Percentiles rank a stretch among this genome's conserved stretches.
phyloP scores from a whole-genome alignment of 176 grass and related monocot species.

The Bothriochloa decipiens region DNA sequence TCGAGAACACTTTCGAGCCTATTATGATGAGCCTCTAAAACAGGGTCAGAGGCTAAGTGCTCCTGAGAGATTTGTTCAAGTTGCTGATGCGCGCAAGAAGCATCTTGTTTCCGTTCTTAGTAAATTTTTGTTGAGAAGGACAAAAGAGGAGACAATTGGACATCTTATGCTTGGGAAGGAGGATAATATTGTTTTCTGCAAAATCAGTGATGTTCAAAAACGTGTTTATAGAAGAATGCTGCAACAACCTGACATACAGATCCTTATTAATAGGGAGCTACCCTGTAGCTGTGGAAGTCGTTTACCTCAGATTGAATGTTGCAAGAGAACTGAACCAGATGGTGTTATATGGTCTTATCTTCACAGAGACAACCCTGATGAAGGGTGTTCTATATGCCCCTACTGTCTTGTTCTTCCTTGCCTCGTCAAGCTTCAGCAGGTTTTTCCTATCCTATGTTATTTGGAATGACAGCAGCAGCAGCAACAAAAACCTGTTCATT shows the following conservation, averaged over 20 bases:
- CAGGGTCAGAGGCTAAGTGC: conserved; percentile 89
- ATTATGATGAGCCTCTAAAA: conserved; percentile 92
- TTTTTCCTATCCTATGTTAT: conserved; percentile 40
- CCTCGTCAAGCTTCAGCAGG: conserved; percentile 97
- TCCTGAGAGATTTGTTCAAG: conserved; percentile 80
- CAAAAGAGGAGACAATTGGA: conserved; percentile 95
- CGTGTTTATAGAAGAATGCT: conserved; percentile 94
- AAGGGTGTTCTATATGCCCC: conserved; percentile 78
- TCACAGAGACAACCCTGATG: conserved; percentile 79
- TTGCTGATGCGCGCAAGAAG: conserved; percentile 82
- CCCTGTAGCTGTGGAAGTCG: conserved; percentile 87
- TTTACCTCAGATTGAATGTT: conserved; percentile 86
- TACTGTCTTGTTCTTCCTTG: conserved; percentile 98
- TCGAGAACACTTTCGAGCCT: conserved; percentile 85
- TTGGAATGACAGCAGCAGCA: neutral
- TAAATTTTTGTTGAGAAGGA: conserved; percentile 87
- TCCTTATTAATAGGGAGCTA: conserved; percentile 91
- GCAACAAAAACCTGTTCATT: conserved; percentile 3
- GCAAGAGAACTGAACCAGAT: conserved; percentile 72
- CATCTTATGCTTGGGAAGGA: conserved; percentile 98
- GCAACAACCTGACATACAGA: conserved; percentile 91
- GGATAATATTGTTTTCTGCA: conserved; percentile 98
- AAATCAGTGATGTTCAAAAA: conserved; percentile 97
- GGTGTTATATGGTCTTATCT: conserved; percentile 98
- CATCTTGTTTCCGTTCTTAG: conserved; percentile 88